A percentile compares a stretch with the other conserved stretches of the same genome.
Conservation (phyloP, 352 stramenopile species). For the Elongisporangium senticosum region DNA sequence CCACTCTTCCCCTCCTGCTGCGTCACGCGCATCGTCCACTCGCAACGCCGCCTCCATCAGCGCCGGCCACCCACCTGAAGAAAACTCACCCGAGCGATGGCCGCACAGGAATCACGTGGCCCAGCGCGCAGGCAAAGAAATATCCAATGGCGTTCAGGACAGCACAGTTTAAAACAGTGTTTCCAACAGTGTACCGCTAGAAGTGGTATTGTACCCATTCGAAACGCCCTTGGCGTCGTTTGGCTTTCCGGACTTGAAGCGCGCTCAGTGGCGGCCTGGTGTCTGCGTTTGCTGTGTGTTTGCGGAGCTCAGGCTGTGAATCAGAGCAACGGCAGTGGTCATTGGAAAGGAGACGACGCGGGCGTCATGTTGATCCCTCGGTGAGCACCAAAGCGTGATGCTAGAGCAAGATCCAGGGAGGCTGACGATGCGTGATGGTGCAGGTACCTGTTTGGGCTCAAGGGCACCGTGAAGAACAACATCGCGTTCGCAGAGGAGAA, state of each 20-base stretch:
- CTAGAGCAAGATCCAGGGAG: neutral
- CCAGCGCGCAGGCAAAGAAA: constrained; percentile 21
- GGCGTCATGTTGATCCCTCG: neutral
- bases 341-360: neutral
- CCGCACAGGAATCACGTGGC: constrained; percentile 15
- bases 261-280: too few species aligned
- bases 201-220: constrained; percentile 4
- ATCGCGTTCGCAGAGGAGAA: constrained; percentile 84
- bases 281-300: neutral
- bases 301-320: neutral
- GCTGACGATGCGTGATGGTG: neutral
- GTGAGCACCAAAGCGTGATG: neutral
- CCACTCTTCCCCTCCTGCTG: neutral
- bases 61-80: constrained; percentile 12
- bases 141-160: constrained; percentile 23
- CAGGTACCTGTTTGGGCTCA: constrained; percentile 84
- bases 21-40: constrained; percentile 1
- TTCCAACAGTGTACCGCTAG: constrained; percentile 6
- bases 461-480: constrained; percentile 75
- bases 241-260: neutral
- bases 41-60: neutral
- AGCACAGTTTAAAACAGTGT: constrained; percentile 1
- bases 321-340: neutral
- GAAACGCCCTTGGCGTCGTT: neutral
- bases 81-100: constrained; percentile 10